Conservation (phyloP, 2,329 filamentous ascomycete species). For the Paracoccidioides lutzii region DNA sequence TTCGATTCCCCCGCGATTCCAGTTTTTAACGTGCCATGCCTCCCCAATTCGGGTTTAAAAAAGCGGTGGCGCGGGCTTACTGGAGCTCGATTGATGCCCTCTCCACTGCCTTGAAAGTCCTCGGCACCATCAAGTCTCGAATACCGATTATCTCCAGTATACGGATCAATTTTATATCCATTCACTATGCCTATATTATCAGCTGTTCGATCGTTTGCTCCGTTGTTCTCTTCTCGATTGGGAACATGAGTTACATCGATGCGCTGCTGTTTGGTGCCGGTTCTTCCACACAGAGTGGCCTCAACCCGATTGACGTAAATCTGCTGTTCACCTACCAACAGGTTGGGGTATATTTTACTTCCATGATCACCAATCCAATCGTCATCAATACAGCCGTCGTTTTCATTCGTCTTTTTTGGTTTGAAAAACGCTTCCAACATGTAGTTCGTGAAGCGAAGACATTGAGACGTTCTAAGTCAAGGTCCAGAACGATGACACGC, state of each 20-base stretch:
- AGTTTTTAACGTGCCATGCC: background rate
- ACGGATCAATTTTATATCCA: constrained; percentile 33
- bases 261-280: constrained; percentile 80
- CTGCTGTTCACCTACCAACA: constrained; percentile 58
- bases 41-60: background rate
- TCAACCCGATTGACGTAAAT: constrained; percentile 66
- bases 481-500: constrained; percentile 38
- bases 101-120: background rate
- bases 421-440: constrained; percentile 86
- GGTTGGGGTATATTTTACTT: constrained; percentile 55
- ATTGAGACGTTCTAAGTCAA: constrained; percentile 52
- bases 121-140: constrained; percentile 18
- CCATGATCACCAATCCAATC: constrained; percentile 69
- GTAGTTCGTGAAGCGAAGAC: constrained; percentile 61
- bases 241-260: constrained; percentile 64
- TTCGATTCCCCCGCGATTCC: background rate
- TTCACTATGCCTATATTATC: constrained; percentile 63
- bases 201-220: constrained; percentile 60
- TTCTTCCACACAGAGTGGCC: constrained; percentile 76
- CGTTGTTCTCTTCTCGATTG: constrained; percentile 57
- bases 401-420: constrained; percentile 91
- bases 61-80: background rate
- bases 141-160: constrained; percentile 27
- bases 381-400: constrained; percentile 77
- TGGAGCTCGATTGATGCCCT: background rate